Conservation (phyloP, 192 early-diverging fungal genomes). For the Rhizophagus sp. region DNA sequence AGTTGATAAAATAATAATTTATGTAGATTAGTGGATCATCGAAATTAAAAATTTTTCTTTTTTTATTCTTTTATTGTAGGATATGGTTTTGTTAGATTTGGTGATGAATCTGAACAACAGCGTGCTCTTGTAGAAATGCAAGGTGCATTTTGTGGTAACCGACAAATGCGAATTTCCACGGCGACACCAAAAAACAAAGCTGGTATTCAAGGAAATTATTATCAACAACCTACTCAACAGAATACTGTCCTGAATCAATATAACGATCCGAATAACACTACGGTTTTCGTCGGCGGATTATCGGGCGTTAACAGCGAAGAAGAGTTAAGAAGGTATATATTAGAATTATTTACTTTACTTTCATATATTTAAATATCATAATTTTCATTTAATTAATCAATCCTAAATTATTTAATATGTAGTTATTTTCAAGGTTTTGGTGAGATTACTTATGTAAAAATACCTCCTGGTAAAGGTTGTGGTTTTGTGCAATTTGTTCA, state of each 20-base stretch:
- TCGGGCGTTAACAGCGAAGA: constrained; percentile 81
- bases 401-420: background rate
- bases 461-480: constrained; percentile 92
- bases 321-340: constrained; percentile 59
- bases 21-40: background rate
- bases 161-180: constrained; percentile 86
- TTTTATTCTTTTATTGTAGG: constrained; percentile 39
- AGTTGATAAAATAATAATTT: background rate
- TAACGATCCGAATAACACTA: constrained; percentile 90
- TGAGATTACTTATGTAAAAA: constrained; percentile 91
- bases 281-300: constrained; percentile 96
- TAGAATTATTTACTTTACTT: background rate
- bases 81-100: constrained; percentile 95
- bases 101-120: constrained; percentile 83
- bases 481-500: constrained; percentile 93
- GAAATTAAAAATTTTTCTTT: background rate
- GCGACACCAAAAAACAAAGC: constrained; percentile 91
- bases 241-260: constrained; percentile 43
- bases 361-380: background rate
- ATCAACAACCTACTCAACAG: constrained; percentile 41
- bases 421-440: constrained; percentile 85
- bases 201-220: constrained; percentile 34
- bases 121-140: constrained; percentile 91
- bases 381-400: background rate
- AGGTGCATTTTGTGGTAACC: constrained; percentile 75